Evolutionary conservation across 2,329 filamentous ascomycete species (phyloP).

Genomic region (Cylindrodendrum hubeiense): DNA sequence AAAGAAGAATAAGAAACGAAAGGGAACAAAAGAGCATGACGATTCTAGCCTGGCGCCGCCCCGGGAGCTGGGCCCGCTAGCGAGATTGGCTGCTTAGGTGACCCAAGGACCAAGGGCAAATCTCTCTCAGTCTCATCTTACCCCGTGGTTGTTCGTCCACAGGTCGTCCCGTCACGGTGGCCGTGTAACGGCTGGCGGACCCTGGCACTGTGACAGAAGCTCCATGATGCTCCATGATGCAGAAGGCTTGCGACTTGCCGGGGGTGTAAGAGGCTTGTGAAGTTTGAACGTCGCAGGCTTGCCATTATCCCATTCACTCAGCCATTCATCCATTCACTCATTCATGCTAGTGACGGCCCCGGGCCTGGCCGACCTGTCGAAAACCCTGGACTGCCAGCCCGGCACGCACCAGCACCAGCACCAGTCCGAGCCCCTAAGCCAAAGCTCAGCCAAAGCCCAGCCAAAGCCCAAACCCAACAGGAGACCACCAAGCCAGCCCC

Average conservation of each 20-base stretch:
- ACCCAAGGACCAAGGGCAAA: background rate
- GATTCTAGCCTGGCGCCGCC: conserved; percentile 1
- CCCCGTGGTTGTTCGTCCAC: background rate
- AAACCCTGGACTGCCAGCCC: conserved; percentile 13
- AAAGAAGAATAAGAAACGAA: conserved; percentile 21
- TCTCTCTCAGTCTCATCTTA: background rate
- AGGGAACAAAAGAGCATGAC: conserved; percentile 17
- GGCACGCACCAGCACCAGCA: conserved; percentile 19
- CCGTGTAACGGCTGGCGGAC: background rate
- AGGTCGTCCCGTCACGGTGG: background rate
- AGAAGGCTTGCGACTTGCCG: background rate
- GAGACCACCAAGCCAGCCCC: background rate
- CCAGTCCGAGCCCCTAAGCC: conserved; percentile 24
- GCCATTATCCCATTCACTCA: conserved; percentile 2
- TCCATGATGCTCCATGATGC: background rate
- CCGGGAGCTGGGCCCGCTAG: conserved; percentile 19
- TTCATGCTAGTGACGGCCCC: conserved; percentile 11
- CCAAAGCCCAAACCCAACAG: conserved; percentile 22
- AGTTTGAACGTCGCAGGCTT: background rate
- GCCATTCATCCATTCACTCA: background rate
- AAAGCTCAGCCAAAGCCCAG: conserved; percentile 16
- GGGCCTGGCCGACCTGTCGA: conserved; percentile 10
- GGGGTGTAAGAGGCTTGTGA: background rate
- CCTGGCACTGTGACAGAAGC: background rate
- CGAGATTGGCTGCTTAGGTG: conserved; percentile 22